These are phyloP conservation scores for Spencermartinsiella ligniputridi DNA, from an alignment of 1,139 yeast species.

Conservation along the genomic window DNA sequence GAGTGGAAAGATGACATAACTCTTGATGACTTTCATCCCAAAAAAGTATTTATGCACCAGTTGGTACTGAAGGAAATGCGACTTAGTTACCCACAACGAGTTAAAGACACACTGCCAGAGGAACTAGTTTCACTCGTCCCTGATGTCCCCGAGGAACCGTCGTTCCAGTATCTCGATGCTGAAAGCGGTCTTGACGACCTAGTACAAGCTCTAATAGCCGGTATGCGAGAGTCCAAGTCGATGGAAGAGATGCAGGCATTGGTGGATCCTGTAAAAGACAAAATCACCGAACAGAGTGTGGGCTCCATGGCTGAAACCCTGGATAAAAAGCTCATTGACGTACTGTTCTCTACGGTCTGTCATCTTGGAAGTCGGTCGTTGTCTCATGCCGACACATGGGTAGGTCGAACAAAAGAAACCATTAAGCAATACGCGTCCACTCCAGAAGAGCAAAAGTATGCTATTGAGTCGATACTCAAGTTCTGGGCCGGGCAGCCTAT, in stretches of 20 bases:
- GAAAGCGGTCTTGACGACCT: conserved; percentile 37
- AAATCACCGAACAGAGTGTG: conserved; percentile 25
- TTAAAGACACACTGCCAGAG: conserved; percentile 69
- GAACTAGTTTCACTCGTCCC: conserved; percentile 62
- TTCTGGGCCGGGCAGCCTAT: conserved; percentile 83
- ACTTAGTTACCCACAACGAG: conserved; percentile 64
- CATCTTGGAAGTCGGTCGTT: conserved; percentile 86
- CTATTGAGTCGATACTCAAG: conserved; percentile 58
- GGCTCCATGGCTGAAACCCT: conserved; percentile 35
- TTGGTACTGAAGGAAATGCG: conserved; percentile 80
- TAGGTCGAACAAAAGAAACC: conserved; percentile 52
- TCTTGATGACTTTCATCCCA: conserved; percentile 57
- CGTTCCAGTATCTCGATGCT: conserved; percentile 36
- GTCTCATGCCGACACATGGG: conserved; percentile 74
- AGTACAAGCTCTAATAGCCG: conserved; percentile 33
- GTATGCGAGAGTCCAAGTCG: conserved; percentile 32
- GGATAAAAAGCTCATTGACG: conserved; percentile 49
- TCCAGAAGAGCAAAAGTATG: conserved; percentile 25
- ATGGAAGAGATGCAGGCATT: conserved; percentile 22
- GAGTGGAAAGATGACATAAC: conserved; percentile 59
- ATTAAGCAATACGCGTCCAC: conserved; percentile 43
- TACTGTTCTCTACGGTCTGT: conserved; percentile 68
- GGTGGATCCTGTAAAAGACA: conserved; percentile 35
- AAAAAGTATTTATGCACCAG: conserved; percentile 67
- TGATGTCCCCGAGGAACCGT: conserved; percentile 43